phyloP scores from a whole-genome alignment of 495 filamentous ascomycete genomes.

The Aspergillus nidulans region DNA sequence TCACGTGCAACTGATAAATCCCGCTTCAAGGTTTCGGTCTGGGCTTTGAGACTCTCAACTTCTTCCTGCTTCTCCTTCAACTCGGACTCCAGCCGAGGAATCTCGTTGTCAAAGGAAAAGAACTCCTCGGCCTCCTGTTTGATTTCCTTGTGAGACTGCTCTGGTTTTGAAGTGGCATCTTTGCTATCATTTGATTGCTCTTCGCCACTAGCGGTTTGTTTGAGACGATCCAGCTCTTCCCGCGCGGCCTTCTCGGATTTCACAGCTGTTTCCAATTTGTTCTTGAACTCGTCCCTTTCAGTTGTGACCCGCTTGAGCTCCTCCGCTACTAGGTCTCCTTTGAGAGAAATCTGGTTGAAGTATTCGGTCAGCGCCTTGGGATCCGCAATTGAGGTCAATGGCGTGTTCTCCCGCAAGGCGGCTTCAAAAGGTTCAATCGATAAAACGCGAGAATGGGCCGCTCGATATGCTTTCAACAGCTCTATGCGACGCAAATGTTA shows the following conservation, averaged over 20 bases:
- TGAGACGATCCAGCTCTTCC: constrained; percentile 50
- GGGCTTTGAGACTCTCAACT: constrained; percentile 58
- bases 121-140: constrained; percentile 66
- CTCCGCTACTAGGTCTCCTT: constrained; percentile 84
- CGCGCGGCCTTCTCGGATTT: constrained; percentile 54
- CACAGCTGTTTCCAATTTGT: constrained; percentile 66
- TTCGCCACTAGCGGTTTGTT: constrained; percentile 28
- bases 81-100: constrained; percentile 60
- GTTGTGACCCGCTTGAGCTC: constrained; percentile 83
- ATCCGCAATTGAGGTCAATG: constrained; percentile 80
- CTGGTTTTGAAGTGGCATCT: constrained; percentile 7
- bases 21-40: constrained; percentile 52
- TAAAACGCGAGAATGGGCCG: constrained; percentile 78
- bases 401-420: constrained; percentile 83
- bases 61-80: constrained; percentile 60
- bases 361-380: constrained; percentile 86
- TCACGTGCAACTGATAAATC: constrained; percentile 57
- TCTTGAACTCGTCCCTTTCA: constrained; percentile 77
- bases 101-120: constrained; percentile 81
- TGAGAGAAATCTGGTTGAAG: constrained; percentile 80
- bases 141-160: constrained; percentile 1
- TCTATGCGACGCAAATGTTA: constrained; percentile 46
- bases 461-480: constrained; percentile 82
- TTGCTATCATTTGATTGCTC: constrained; percentile 19
- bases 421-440: constrained; percentile 92